phyloP scores from a whole-genome alignment of 2,329 filamentous ascomycete genomes.

The Fusarium poae region DNA sequence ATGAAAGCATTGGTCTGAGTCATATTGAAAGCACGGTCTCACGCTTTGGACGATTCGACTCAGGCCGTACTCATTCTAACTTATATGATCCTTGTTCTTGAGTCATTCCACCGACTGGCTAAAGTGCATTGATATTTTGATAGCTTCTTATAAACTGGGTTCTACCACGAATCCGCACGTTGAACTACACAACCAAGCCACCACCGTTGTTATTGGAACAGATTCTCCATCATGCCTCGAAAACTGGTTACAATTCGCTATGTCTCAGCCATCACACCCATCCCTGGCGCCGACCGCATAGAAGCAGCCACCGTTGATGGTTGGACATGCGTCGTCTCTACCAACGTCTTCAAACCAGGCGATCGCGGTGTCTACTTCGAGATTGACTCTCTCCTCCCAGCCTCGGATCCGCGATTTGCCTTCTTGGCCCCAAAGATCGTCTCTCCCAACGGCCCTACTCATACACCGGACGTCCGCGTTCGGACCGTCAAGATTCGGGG shows the following conservation, averaged over 20 bases:
- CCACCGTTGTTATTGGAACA: neutral
- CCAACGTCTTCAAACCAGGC: slow-evolving; percentile 28
- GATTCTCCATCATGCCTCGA: slow-evolving; percentile 28
- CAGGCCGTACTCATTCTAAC: slow-evolving; percentile 3
- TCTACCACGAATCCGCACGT: neutral
- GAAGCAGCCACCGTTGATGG: slow-evolving; percentile 38
- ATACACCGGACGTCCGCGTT: slow-evolving; percentile 35
- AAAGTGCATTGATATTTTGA: neutral
- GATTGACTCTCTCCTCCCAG: slow-evolving; percentile 45
- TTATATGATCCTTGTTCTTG: slow-evolving; percentile 8
- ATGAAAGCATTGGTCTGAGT: neutral
- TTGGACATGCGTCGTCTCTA: slow-evolving; percentile 42
- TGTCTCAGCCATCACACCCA: slow-evolving; percentile 35
- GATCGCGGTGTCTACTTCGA: slow-evolving; percentile 43
- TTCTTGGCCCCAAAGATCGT: slow-evolving; percentile 22
- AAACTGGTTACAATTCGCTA: slow-evolving; percentile 44
- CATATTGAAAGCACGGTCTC: neutral
- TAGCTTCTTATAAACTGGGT: neutral
- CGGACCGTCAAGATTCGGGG: slow-evolving; percentile 36
- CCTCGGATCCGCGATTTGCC: slow-evolving; percentile 37
- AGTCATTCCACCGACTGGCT: slow-evolving; percentile 24
- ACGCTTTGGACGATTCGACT: slow-evolving; percentile 1
- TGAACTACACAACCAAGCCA: neutral
- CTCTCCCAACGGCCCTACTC: neutral
- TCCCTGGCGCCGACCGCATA: slow-evolving; percentile 40